phyloP scores from a whole-genome alignment of 2,329 filamentous ascomycete genomes.

The Leptodontidium sp. region DNA sequence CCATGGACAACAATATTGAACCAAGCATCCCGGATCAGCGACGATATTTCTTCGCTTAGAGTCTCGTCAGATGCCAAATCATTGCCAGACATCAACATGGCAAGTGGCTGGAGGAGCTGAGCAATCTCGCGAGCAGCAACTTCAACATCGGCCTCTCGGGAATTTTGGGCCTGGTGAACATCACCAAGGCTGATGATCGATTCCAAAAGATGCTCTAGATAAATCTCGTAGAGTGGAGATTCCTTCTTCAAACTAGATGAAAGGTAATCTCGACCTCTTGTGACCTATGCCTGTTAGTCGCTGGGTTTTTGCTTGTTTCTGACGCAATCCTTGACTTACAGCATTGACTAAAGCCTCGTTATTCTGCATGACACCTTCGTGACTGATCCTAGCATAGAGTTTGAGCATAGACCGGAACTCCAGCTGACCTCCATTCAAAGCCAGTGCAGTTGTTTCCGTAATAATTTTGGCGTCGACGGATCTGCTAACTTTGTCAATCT shows the following conservation, averaged over 20 bases:
- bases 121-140: constrained; percentile 87
- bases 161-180: constrained; percentile 75
- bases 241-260: constrained; percentile 72
- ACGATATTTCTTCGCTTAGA: constrained; percentile 73
- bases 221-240: constrained; percentile 82
- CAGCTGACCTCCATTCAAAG: constrained; percentile 77
- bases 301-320: background rate
- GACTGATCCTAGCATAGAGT: constrained; percentile 78
- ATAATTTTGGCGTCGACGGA: constrained; percentile 87
- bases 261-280: constrained; percentile 81
- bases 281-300: constrained; percentile 58
- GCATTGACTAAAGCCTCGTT: constrained; percentile 74
- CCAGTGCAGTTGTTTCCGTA: constrained; percentile 79
- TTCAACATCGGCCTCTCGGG: constrained; percentile 80
- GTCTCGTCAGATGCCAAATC: constrained; percentile 57
- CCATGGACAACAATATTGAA: constrained; percentile 98
- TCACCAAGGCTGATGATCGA: constrained; percentile 91
- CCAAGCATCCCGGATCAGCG: constrained; percentile 89
- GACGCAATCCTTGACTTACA: constrained; percentile 56
- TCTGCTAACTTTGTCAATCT: constrained; percentile 84
- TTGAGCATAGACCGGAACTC: constrained; percentile 90
- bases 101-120: constrained; percentile 87
- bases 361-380: constrained; percentile 75
- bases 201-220: constrained; percentile 84
- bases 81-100: constrained; percentile 78